These are phyloP conservation scores for Hypoxylon sp. DNA, from an alignment of 2,329 filamentous ascomycete genomes.

Conservation along the genomic window DNA sequence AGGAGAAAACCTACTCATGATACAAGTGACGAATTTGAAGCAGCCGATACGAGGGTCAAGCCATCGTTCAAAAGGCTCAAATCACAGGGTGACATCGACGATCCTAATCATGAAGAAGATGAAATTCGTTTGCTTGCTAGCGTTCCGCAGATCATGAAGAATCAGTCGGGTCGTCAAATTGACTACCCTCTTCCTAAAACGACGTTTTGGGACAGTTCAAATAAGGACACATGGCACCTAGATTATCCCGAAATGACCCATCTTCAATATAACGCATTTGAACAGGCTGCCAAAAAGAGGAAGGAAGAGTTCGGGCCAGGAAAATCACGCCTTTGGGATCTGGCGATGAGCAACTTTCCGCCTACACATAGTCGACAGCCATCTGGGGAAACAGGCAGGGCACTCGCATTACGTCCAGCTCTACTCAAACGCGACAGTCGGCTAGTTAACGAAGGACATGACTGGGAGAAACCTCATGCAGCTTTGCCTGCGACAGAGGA, in stretches of 20 bases:
- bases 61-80: conserved; percentile 70
- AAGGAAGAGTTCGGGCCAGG: conserved; percentile 69
- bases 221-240: conserved; percentile 71
- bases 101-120: conserved; percentile 56
- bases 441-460: conserved; percentile 48
- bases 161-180: conserved; percentile 69
- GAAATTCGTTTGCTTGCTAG: conserved; percentile 65
- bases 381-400: conserved; percentile 44
- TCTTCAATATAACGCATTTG: conserved; percentile 70
- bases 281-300: conserved; percentile 64
- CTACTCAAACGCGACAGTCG: conserved; percentile 48
- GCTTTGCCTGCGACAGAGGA: conserved; percentile 46
- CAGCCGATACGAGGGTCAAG: conserved; percentile 54
- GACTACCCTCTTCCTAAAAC: conserved; percentile 70
- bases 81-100: conserved; percentile 62
- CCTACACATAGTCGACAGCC: conserved; percentile 55
- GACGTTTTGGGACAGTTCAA: conserved; percentile 69
- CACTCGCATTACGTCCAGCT: conserved; percentile 40
- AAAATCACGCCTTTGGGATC: conserved; percentile 66
- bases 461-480: conserved; percentile 49
- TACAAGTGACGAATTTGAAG: conserved; percentile 67
- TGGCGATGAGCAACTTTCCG: conserved; percentile 73
- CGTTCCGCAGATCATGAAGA: conserved; percentile 65
- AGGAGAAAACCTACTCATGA: conserved; percentile 68
- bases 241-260: conserved; percentile 75